Evolutionary conservation across 495 filamentous ascomycete genomes (phyloP).

Genomic region (Lichenothelia convexa): DNA sequence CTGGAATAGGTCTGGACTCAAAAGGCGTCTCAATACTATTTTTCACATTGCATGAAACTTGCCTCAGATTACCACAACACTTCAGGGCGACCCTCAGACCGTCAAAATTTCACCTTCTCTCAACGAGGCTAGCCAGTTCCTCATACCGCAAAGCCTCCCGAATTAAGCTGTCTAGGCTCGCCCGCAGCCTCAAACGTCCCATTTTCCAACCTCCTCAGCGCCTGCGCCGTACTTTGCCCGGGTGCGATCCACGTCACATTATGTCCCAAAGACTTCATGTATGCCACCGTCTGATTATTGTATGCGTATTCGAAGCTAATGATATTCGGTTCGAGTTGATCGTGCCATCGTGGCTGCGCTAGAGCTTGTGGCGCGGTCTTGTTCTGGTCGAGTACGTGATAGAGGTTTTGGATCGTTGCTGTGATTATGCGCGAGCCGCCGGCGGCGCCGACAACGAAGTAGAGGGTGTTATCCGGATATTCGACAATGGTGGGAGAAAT

Average conservation of each 20-base stretch:
- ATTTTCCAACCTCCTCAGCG: conserved; percentile 43
- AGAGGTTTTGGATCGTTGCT: conserved; percentile 56
- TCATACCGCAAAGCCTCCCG: conserved; percentile 51
- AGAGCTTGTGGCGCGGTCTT: conserved; percentile 41
- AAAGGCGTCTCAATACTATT: no score
- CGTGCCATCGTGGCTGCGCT: conserved; percentile 52
- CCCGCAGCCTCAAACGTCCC: conserved; percentile 62
- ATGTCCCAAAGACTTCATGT: conserved; percentile 44
- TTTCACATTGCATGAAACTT: no score
- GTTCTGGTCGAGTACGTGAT: conserved; percentile 49
- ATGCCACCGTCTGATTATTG: conserved; percentile 45
- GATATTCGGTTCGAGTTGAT: conserved; percentile 60
- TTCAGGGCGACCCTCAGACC: no score
- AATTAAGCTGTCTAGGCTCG: conserved; percentile 59
- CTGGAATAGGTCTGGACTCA: no score
- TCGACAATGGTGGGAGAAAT: conserved; percentile 65
- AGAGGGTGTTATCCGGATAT: conserved; percentile 44
- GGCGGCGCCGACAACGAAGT: conserved; percentile 55
- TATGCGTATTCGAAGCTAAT: conserved; percentile 53
- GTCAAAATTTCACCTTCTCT: no score
- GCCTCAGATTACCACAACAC: no score
- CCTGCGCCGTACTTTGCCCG: conserved; percentile 52
- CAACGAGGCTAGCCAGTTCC: no score
- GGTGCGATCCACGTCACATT: conserved; percentile 56
- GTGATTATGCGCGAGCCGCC: conserved; percentile 86